Evolutionary conservation across 2,329 filamentous ascomycete species (phyloP).

Genomic region (Aspergillus terreus): DNA sequence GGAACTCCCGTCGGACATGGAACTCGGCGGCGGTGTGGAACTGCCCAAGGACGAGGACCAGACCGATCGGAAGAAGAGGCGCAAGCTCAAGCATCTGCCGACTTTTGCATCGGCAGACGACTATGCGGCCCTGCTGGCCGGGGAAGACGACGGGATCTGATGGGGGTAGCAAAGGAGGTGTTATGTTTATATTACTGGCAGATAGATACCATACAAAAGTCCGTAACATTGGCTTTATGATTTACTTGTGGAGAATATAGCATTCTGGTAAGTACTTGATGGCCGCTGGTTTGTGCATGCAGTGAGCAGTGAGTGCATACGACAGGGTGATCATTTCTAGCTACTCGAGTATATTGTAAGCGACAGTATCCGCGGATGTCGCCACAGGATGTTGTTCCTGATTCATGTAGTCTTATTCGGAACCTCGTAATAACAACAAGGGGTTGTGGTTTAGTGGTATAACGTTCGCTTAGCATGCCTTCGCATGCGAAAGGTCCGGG

Average conservation of each 20-base stretch:
- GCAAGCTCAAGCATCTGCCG: constrained; percentile 82
- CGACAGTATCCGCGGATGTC: too few species aligned
- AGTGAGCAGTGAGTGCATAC: too few species aligned
- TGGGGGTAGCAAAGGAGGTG: constrained; percentile 2
- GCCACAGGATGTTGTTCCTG: too few species aligned
- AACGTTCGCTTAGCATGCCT: constrained; percentile 1
- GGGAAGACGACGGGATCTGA: constrained; percentile 57
- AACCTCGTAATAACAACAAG: neutral
- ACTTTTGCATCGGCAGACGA: constrained; percentile 93
- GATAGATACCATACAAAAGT: constrained; percentile 17
- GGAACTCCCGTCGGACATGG: constrained; percentile 50
- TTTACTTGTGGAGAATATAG: too few species aligned
- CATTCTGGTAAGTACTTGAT: too few species aligned
- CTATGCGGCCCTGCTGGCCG: constrained; percentile 78
- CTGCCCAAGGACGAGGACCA: constrained; percentile 38
- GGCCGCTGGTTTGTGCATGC: too few species aligned
- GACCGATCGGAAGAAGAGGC: constrained; percentile 60
- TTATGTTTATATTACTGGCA: constrained; percentile 7
- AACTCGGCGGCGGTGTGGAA: constrained; percentile 41
- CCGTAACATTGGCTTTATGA: neutral
- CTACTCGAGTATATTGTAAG: neutral
- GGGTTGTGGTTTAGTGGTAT: constrained; percentile 1
- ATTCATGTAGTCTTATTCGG: too few species aligned
- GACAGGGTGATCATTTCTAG: neutral
- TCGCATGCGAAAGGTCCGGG: constrained; percentile 1